Conservation (phyloP, 352 stramenopile genomes). For the Phytopythium kandeliae region DNA sequence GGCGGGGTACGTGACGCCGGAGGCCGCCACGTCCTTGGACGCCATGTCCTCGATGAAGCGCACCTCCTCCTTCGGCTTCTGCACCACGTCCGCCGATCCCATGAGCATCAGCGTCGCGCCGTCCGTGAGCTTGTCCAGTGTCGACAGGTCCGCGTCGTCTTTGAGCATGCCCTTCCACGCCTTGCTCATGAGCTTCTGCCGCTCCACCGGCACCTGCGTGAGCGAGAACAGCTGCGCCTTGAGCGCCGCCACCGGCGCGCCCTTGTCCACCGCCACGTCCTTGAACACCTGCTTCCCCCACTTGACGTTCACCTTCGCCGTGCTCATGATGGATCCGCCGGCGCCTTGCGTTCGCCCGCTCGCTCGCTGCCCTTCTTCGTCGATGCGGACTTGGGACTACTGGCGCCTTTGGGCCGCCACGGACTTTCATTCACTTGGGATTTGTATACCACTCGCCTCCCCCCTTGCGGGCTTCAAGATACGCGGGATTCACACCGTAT, state of each 20-base stretch:
- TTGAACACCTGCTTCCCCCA: conserved; percentile 84
- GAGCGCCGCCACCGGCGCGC: conserved; percentile 51
- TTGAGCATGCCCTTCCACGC: conserved; percentile 89
- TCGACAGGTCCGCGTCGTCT: conserved; percentile 63
- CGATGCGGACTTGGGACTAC: too few species aligned
- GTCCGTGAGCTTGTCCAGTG: conserved; percentile 50
- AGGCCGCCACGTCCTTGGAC: conserved; percentile 70
- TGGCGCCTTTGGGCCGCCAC: too few species aligned
- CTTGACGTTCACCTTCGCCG: conserved; percentile 71
- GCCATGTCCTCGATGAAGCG: conserved; percentile 88
- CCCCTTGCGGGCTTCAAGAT: too few species aligned
- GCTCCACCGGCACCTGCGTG: conserved; percentile 76
- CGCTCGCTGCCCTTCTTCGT: too few species aligned
- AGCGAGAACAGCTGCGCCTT: conserved; percentile 83
- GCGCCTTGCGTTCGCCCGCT: too few species aligned
- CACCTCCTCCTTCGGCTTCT: conserved; percentile 72
- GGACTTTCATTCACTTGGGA: too few species aligned
- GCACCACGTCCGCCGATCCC: conserved; percentile 90
- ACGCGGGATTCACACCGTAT: too few species aligned
- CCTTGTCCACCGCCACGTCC: conserved; percentile 64
- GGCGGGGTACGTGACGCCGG: conserved; percentile 85
- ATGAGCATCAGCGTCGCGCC: conserved; percentile 89
- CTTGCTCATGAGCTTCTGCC: conserved; percentile 88
- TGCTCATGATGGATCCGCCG: conserved; percentile 39
- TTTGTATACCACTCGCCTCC: too few species aligned